A percentile compares a stretch with the other conserved stretches of the same genome.
Conservation (phyloP, 805 yeast species). For the Kuraishia capsulata region DNA sequence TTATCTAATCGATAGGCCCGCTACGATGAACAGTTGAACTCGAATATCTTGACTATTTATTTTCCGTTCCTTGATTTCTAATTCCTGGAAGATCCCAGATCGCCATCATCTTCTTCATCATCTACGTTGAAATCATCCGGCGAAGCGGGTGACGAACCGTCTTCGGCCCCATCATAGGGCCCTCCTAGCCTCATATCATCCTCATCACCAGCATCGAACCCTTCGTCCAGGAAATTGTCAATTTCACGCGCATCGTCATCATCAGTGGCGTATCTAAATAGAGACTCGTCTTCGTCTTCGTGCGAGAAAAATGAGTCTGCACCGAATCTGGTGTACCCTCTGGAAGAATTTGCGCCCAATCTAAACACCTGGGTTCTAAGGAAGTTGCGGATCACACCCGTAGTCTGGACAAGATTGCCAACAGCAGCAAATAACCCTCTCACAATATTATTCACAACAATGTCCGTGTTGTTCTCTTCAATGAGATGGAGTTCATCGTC, state of each 20-base stretch:
- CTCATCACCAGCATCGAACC: neutral
- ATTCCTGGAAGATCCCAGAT: too few species aligned
- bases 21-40: too few species aligned
- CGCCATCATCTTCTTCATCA: neutral
- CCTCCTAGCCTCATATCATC: too few species aligned
- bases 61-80: too few species aligned
- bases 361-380: slow-evolving; percentile 78
- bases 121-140: neutral
- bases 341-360: slow-evolving; percentile 79
- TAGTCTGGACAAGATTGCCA: slow-evolving; percentile 25
- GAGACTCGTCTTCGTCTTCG: slow-evolving; percentile 15
- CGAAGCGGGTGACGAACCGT: too few species aligned
- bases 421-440: slow-evolving; percentile 42
- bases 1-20: too few species aligned
- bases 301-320: slow-evolving; percentile 1
- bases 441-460: slow-evolving; percentile 48
- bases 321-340: neutral
- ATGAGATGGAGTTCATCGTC: slow-evolving; percentile 38
- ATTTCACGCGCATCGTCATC: slow-evolving; percentile 42
- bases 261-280: slow-evolving; percentile 21
- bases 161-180: too few species aligned
- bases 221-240: slow-evolving; percentile 23
- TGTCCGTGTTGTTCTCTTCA: slow-evolving; percentile 55
- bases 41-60: too few species aligned
- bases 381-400: slow-evolving; percentile 2